Base-by-base conservation (phyloP, 495 filamentous ascomycete genomes). In the Daldinia vernicosa region DNA sequence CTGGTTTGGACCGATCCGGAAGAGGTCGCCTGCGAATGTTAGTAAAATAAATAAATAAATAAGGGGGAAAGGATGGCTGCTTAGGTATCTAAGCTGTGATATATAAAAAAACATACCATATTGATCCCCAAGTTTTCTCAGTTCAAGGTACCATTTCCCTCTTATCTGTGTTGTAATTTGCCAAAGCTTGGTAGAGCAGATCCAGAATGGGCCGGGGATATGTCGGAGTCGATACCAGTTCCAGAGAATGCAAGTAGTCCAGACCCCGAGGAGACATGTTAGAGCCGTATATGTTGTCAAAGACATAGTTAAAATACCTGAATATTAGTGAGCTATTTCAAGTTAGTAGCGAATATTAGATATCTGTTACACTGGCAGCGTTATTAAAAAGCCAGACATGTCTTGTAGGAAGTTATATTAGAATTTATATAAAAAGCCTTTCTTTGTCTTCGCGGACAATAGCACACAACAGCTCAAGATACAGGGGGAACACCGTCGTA, bases 1-100 rank as follows among this genome's bases (percentile, higher is more conserved):
- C n/a, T 72, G 70, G 33, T 69, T 69, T 8, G 70, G 70, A 1
- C 70, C 70, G 28, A 69, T 47, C 6, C 70, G 65, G 37, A 72
- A 62, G 6, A 72, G 65, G 14, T 72, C 65, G 0, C 70, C 70
- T 72, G 5, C 7, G 56, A 17, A 11, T 11, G 43, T 47, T 47
- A 24, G 9, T 9, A 24, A 47, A 43, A 43, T 19, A 47, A 47
- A 15, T n/a, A n/a, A n/a, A n/a, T n/a, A n/a, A n/a, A n/a, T n/a
- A n/a, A n/a, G n/a, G n/a, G n/a, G n/a, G n/a, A n/a, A n/a, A n/a
- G 14, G n/a, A 40, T 14, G 15, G 37, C 1, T n/a, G 37, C 5
- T n/a, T 40, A 15, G 5, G 12, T 27, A 27, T 4, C 26, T 27
- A n/a, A 40, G 15, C 37, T 0, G 14, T n/a, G 37, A 12, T n/a